phyloP scores from a whole-genome alignment of 352 stramenopile genomes.

The Globisporangium irregulare region DNA sequence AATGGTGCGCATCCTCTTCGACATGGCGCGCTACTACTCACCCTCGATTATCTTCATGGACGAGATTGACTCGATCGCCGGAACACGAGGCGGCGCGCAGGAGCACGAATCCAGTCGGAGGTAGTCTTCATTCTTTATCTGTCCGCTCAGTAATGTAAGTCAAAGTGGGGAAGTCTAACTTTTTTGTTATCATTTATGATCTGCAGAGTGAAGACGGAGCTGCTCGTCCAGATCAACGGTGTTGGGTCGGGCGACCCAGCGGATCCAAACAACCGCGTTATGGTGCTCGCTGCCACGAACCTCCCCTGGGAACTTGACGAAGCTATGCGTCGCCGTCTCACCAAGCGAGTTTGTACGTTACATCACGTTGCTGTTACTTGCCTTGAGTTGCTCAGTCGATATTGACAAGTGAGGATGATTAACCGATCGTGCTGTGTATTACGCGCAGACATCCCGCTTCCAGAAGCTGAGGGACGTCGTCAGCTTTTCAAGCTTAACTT shows the following conservation, averaged over 20 bases:
- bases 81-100: slow-evolving; percentile 60
- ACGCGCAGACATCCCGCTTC: slow-evolving; percentile 46
- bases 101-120: slow-evolving; percentile 84
- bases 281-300: slow-evolving; percentile 96
- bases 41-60: slow-evolving; percentile 99
- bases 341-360: slow-evolving; percentile 92
- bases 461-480: slow-evolving; percentile 46
- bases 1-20: slow-evolving; percentile 96
- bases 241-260: slow-evolving; percentile 35
- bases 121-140: slow-evolving; percentile 18
- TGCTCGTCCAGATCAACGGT: slow-evolving; percentile 98
- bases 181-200: neutral
- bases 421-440: neutral
- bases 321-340: slow-evolving; percentile 92
- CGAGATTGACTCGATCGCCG: slow-evolving; percentile 95
- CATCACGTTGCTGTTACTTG: neutral
- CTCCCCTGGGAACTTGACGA: slow-evolving; percentile 97
- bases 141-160: neutral
- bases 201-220: slow-evolving; percentile 94
- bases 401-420: neutral
- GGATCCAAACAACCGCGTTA: slow-evolving; percentile 51
- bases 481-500: slow-evolving; percentile 80
- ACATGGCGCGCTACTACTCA: slow-evolving; percentile 97
- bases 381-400: neutral
- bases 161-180: no score